A percentile compares a stretch with the other conserved stretches of the same genome.
phyloP scores from a whole-genome alignment of 2,329 filamentous ascomycete species.

The Beauveria medogensis region DNA sequence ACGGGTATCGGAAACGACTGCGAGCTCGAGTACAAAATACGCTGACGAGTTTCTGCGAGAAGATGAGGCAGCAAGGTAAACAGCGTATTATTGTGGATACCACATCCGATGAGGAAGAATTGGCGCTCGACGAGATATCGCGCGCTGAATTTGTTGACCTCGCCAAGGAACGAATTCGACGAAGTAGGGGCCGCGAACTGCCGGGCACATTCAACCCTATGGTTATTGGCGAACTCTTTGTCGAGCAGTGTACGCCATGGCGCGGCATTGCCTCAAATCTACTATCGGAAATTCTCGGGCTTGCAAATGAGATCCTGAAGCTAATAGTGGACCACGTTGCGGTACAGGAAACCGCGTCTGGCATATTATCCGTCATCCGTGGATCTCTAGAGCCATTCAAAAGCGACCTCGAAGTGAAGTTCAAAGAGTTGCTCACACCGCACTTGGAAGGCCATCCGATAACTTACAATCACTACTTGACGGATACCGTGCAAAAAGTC shows the following conservation, averaged over 20 bases:
- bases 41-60: conserved; percentile 16
- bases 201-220: conserved; percentile 50
- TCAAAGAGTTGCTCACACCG: conserved; percentile 35
- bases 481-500: conserved; percentile 26
- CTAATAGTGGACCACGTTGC: conserved; percentile 35
- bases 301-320: conserved; percentile 37
- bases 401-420: conserved; percentile 26
- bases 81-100: conserved; percentile 12
- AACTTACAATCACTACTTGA: conserved; percentile 37
- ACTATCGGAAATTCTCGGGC: conserved; percentile 37
- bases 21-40: conserved; percentile 20
- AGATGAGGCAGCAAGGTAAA: conserved; percentile 19
- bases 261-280: conserved; percentile 37
- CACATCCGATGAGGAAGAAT: conserved; percentile 9
- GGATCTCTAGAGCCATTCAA: conserved; percentile 25
- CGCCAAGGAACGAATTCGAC: conserved; percentile 30
- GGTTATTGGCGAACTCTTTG: conserved; percentile 48
- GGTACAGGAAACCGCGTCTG: conserved; percentile 21
- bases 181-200: conserved; percentile 44
- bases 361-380: conserved; percentile 17
- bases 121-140: conserved; percentile 9
- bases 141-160: conserved; percentile 29
- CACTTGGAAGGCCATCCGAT: conserved; percentile 39
- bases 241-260: conserved; percentile 47
- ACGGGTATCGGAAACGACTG: conserved; percentile 16